Evolutionary conservation across 306 rosid genomes (phyloP).

Genomic region (Lablab purpureus): DNA sequence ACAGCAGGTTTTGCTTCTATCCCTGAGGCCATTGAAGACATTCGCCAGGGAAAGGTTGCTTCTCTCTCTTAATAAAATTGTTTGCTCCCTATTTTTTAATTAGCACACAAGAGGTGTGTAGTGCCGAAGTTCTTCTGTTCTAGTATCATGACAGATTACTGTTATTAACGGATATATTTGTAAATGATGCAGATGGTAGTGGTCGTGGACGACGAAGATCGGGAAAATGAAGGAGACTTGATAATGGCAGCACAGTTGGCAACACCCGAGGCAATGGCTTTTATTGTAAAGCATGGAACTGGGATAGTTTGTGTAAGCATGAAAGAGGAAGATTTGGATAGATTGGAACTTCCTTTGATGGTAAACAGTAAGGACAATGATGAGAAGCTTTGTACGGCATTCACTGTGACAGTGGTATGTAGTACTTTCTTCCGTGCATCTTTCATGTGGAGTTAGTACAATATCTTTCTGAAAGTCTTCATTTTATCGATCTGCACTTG

Average conservation of each 20-base stretch:
- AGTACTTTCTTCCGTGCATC: slow-evolving; percentile 19
- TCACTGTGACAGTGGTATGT: slow-evolving; percentile 89
- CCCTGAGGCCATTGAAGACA: slow-evolving; percentile 84
- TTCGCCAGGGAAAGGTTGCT: slow-evolving; percentile 84
- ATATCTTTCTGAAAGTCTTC: slow-evolving; percentile 30
- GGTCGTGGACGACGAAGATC: slow-evolving; percentile 91
- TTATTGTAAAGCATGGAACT: slow-evolving; percentile 88
- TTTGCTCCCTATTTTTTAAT: not conserved
- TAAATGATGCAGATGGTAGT: slow-evolving; percentile 69
- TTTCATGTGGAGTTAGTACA: slow-evolving; percentile 14
- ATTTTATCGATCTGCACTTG: slow-evolving; percentile 34
- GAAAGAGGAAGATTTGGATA: slow-evolving; percentile 80
- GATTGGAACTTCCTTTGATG: slow-evolving; percentile 85
- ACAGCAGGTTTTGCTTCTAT: slow-evolving; percentile 81
- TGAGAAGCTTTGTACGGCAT: slow-evolving; percentile 80
- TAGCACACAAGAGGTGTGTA: not conserved
- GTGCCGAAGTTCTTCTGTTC: not conserved
- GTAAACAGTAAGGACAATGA: slow-evolving; percentile 77
- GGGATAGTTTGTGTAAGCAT: slow-evolving; percentile 91
- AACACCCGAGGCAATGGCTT: slow-evolving; percentile 96
- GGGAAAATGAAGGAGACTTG: slow-evolving; percentile 94
- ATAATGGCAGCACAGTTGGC: slow-evolving; percentile 90
- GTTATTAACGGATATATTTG: slow-evolving; percentile 24
- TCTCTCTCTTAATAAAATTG: not conserved
- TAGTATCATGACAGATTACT: not conserved